Evolutionary conservation across 441 rosid genomes (phyloP), one percentile per base, ranked within the genome.

Genomic region (Iberis amara): DNA sequence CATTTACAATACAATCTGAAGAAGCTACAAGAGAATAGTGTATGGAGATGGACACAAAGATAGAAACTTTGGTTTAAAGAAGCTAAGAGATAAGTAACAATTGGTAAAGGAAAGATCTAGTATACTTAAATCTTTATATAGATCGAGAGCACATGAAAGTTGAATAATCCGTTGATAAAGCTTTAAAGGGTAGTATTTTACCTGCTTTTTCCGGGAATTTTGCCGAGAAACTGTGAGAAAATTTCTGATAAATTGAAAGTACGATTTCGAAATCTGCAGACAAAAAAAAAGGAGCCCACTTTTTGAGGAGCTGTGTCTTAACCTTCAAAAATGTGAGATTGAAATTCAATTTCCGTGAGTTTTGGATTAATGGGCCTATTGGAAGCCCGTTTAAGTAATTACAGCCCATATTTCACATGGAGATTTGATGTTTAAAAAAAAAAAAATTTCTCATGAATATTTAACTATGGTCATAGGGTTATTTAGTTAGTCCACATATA

Each of bases 191-290:
- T 61, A 76, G 72, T 33, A 26, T 24, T 3, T 26, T 42, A 64
- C 68, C 68, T 64, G 53, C 65, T 68, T 45, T 74, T 61, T 64
- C 76, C 69, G 53, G 62, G 73, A 74, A 74, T 62, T 55, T 55
- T 52, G 56, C 65, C 45, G 58, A 66, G 73, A 73, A 73, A 71
- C 40, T 36, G 55, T 47, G 71, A 62, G 71, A 52, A 69, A 26
- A 32, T 51, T 18, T 44, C 46, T 47, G 37, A 27, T 32, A 46
- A 36, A 47, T 11, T 5, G 47, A 44, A 50, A 65, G 37, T 61
- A 18, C 21, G 21, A 18, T 18, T 18, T 64, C 54, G 69, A 54
- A 67, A 61, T 54, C 57, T 60, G 66, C 71, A 48, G 56, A 41
- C 39, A 53, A 40, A 35, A 46, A 47, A 61, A 62, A 37, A 54